Evolutionary conservation across 257 asterid genomes (phyloP).

Genomic region (Salvia hispanica): DNA sequence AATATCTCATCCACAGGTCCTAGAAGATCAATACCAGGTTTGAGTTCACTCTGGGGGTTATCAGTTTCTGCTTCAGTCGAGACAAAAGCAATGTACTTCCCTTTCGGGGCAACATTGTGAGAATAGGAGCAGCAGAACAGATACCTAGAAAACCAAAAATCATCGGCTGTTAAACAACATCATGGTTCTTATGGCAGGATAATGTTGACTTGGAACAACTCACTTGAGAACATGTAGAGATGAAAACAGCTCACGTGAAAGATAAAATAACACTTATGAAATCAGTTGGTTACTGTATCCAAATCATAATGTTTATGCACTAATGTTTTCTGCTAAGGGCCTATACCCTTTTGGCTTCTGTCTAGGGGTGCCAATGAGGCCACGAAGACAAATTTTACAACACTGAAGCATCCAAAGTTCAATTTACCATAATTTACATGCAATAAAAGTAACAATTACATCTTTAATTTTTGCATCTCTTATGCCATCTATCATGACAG

Average conservation of each 20-base stretch:
- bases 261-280: neutral
- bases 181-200: neutral
- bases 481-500: constrained; percentile 19
- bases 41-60: constrained; percentile 81
- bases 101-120: constrained; percentile 98
- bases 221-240: neutral
- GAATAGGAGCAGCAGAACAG: constrained; percentile 94
- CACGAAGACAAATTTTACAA: no score
- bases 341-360: no score
- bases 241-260: neutral
- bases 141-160: constrained; percentile 56
- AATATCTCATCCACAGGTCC: constrained; percentile 96
- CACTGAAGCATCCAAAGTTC: no score
- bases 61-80: constrained; percentile 95
- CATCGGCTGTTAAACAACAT: constrained; percentile 18
- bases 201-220: no score
- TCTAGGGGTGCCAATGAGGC: no score
- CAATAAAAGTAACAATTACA: constrained; percentile 17
- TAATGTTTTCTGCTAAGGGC: neutral
- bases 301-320: neutral
- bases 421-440: neutral
- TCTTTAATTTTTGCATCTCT: neutral
- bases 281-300: neutral
- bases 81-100: constrained; percentile 91
- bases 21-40: constrained; percentile 89